Evolutionary conservation across 1,139 yeast genomes (phyloP).

Genomic region (Sugiyamaella sp.): DNA sequence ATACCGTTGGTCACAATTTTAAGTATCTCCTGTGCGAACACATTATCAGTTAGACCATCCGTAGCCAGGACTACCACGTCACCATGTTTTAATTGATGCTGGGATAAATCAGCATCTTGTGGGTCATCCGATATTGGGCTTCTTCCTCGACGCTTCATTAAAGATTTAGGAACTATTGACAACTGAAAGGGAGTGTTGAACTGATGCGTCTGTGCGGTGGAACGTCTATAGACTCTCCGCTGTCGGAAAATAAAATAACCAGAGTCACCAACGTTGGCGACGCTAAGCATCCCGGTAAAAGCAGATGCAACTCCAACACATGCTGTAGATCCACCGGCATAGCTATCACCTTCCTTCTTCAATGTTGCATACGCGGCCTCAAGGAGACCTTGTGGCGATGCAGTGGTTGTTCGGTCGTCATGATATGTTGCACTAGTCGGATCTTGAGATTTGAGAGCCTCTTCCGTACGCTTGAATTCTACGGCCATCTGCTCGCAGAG

Average conservation of each 20-base stretch:
- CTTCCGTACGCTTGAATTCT: conserved; percentile 25
- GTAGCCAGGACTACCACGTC: conserved; percentile 87
- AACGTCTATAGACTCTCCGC: conserved; percentile 62
- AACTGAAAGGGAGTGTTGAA: conserved; percentile 93
- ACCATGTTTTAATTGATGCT: conserved; percentile 49
- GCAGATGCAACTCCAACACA: conserved; percentile 76
- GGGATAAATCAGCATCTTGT: conserved; percentile 50
- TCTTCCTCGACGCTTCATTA: conserved; percentile 52
- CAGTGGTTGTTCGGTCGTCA: conserved; percentile 21
- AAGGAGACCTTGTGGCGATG: conserved; percentile 56
- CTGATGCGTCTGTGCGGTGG: conserved; percentile 79
- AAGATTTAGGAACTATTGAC: conserved; percentile 74
- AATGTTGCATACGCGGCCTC: conserved; percentile 58
- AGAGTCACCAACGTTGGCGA: conserved; percentile 91
- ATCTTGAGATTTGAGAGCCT: conserved; percentile 9
- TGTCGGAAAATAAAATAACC: conserved; percentile 88
- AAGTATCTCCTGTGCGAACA: conserved; percentile 73
- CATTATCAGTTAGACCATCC: conserved; percentile 92
- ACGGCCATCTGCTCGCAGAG: conserved; percentile 41
- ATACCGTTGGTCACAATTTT: conserved; percentile 41
- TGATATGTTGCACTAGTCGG: conserved; percentile 15
- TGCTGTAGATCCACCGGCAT: conserved; percentile 96
- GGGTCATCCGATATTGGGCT: conserved; percentile 53
- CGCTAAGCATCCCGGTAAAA: conserved; percentile 54
- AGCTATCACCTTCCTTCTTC: conserved; percentile 57